Base-by-base conservation (phyloP, 805 yeast genomes). In the Ogataea methylovora region DNA sequence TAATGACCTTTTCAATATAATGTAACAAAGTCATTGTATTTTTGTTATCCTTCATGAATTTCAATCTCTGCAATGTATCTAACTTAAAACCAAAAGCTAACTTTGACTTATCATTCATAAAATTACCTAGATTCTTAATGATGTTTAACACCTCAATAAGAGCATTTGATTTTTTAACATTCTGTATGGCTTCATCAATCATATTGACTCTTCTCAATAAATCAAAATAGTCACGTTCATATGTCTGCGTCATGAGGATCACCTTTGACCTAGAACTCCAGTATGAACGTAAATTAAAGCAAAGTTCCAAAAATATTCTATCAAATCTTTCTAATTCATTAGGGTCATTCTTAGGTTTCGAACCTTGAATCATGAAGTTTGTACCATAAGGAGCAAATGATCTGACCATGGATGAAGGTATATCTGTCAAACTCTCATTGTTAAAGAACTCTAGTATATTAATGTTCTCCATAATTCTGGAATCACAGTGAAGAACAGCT, bases 221-320 rank as follows among this genome's bases (percentile, higher is more conserved):
- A 44, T 82, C 88, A 24, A 68, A 67, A 43, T 77, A 79, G 41
- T 83, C 92, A 37, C 72, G 72, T 36, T 76, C 79, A 55, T 71
- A 80, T 3, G 76, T 69, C 5, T 68, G 58, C 9, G 76, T 54
- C 7, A 77, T 65, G 16, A 66, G 54, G 32, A 83, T 59, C 4
- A 84, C 79, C 31, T 80, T 62, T n/a, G 80, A 72, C 50, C 94
- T 65, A 2, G 82, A 72, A 37, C 69, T 64, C 92, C 92, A 83
- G 46, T 83, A 83, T 33, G 67, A 69, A 41, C 77, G 73, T 48
- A 83, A 61, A 46, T 82, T 80, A 53, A 69, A 78, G 40, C 82
- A 76, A 44, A 80, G 59, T 43, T 78, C 85, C 39, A 83, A 59
- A 48, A 73, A 83, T 3, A 83, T 67, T 40, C 84, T 64, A 54